A percentile compares a stretch with the other conserved stretches of the same genome.
phyloP scores from a whole-genome alignment of 257 asterid genomes.

The Primulina huaijiensis region DNA sequence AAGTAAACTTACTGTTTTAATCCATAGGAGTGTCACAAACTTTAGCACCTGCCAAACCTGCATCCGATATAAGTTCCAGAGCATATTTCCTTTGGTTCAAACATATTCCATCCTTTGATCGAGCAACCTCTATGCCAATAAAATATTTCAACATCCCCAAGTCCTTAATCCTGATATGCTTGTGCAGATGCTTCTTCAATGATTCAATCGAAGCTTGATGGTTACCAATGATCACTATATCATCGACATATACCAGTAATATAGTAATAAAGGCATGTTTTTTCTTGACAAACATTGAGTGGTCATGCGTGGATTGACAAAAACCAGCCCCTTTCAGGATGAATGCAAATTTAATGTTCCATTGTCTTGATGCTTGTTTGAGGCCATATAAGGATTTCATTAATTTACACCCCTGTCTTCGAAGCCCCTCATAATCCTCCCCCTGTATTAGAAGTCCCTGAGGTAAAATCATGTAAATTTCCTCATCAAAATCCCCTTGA shows the following conservation, averaged over 20 bases:
- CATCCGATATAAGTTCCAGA: background rate
- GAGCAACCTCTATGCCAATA: background rate
- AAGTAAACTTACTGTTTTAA: no score
- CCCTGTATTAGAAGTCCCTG: background rate
- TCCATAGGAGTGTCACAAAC: no score
- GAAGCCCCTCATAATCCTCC: background rate
- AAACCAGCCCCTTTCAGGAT: background rate
- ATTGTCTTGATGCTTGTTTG: background rate
- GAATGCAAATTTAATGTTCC: no score
- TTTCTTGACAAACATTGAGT: background rate
- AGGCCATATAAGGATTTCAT: background rate
- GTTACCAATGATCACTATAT: no score
- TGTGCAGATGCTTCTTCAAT: background rate
- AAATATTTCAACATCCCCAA: background rate
- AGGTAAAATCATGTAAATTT: background rate
- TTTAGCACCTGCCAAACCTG: no score
- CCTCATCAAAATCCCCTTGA: background rate
- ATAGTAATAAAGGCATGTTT: no score
- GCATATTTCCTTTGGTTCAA: background rate
- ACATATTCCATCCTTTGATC: background rate
- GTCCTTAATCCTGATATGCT: background rate
- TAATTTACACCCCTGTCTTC: no score
- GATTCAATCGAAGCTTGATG: no score
- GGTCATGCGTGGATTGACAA: background rate
- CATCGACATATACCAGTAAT: background rate